These are phyloP conservation scores for Paramecium octaurelia DNA, from an alignment of 73 alveolate genomes.

Conservation along the genomic window DNA sequence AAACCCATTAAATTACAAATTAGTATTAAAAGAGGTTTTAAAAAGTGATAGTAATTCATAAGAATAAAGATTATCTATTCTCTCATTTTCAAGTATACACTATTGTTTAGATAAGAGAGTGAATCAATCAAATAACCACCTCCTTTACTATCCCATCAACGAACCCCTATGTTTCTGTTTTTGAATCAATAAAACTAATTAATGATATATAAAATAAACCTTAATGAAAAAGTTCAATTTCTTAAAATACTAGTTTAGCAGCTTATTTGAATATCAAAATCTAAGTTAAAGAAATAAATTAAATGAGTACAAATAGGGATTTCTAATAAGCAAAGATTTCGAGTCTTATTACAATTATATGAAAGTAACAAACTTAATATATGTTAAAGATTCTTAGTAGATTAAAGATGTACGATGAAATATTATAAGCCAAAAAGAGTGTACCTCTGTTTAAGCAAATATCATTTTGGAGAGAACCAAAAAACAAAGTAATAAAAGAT, in stretches of 20 bases:
- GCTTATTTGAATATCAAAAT: not conserved
- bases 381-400: not conserved
- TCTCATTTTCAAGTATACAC: not conserved
- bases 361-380: not conserved
- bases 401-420: not conserved
- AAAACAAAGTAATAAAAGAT: not conserved
- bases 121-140: no score
- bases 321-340: not conserved
- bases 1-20: no score
- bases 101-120: no score
- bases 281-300: not conserved
- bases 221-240: not conserved
- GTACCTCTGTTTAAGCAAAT: not conserved
- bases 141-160: not conserved
- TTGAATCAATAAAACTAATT: not conserved
- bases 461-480: not conserved
- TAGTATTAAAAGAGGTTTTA: no score
- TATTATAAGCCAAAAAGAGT: not conserved
- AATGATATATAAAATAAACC: not conserved
- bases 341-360: constrained; percentile 21
- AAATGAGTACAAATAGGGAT: not conserved
- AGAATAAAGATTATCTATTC: no score
- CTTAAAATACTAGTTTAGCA: constrained; percentile 7
- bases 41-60: no score
- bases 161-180: not conserved